These are phyloP conservation scores for Blastobotrys niveus DNA, from an alignment of 1,139 yeast species.

Conservation along the genomic window DNA sequence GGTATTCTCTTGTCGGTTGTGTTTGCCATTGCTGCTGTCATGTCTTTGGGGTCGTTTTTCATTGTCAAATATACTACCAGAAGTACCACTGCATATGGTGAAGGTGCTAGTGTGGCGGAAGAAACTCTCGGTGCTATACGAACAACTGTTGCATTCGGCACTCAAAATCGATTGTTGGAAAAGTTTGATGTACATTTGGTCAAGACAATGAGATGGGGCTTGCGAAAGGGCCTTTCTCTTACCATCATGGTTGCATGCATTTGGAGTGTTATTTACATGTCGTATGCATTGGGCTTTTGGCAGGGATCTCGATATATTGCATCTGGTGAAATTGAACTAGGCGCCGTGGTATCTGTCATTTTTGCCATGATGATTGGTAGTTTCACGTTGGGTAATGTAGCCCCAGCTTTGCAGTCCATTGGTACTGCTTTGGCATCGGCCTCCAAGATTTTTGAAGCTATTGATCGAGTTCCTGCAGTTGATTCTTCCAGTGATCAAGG, in stretches of 20 bases:
- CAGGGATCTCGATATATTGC: constrained; percentile 40
- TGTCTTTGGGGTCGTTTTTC: constrained; percentile 30
- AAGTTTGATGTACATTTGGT: constrained; percentile 34
- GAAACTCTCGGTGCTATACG: constrained; percentile 40
- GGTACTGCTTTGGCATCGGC: constrained; percentile 40
- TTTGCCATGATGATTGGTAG: constrained; percentile 41
- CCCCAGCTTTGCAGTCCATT: constrained; percentile 39
- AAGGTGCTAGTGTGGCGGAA: constrained; percentile 40
- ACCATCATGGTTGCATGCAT: constrained; percentile 35
- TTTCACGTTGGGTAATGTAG: constrained; percentile 38
- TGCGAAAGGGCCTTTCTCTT: constrained; percentile 32
- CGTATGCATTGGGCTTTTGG: constrained; percentile 42
- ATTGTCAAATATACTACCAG: constrained; percentile 34
- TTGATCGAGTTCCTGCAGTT: constrained; percentile 38
- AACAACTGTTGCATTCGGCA: constrained; percentile 41
- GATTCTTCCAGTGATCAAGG: constrained; percentile 34
- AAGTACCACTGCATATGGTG: constrained; percentile 32
- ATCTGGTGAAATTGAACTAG: constrained; percentile 32
- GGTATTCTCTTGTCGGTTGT: constrained; percentile 36
- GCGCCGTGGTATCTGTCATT: constrained; percentile 35
- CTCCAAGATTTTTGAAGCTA: constrained; percentile 39
- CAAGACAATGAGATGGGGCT: constrained; percentile 28
- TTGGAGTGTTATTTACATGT: constrained; percentile 36
- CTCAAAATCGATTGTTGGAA: constrained; percentile 36
- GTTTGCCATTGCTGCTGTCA: constrained; percentile 29